Conservation (phyloP, 73 alveolate genomes). For the Tetrahymena thermophila region DNA sequence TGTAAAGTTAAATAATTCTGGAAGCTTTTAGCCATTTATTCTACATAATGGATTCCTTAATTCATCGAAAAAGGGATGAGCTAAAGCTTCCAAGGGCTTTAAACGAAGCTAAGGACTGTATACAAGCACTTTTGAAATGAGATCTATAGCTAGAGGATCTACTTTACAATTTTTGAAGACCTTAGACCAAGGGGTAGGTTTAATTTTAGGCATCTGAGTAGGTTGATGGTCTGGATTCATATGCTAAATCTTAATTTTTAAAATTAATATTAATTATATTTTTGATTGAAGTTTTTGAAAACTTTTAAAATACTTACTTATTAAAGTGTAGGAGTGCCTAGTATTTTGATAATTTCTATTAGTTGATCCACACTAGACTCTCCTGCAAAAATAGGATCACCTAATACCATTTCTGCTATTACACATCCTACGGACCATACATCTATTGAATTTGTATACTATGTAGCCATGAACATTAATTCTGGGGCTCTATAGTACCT, state of each 20-base stretch:
- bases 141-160: conserved; percentile 19
- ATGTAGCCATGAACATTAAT: conserved; percentile 65
- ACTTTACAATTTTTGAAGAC: conserved; percentile 7
- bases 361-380: conserved; percentile 67
- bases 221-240: neutral
- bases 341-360: conserved; percentile 66
- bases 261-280: no score
- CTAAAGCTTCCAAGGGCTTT: conserved; percentile 69
- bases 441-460: conserved; percentile 51
- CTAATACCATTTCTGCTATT: conserved; percentile 77
- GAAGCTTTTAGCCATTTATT: neutral
- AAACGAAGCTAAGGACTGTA: conserved; percentile 73
- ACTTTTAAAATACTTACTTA: no score
- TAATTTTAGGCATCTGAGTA: neutral
- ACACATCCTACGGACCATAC: conserved; percentile 92
- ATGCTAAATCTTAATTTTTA: neutral
- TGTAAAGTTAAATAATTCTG: neutral
- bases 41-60: conserved; percentile 35
- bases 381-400: conserved; percentile 75
- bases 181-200: conserved; percentile 23
- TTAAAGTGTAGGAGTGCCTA: conserved; percentile 47
- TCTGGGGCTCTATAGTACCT: conserved; percentile 86
- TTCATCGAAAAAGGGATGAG: conserved; percentile 91
- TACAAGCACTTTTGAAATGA: conserved; percentile 44
- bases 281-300: no score